Base-by-base conservation (phyloP, 2,329 filamentous ascomycete genomes). In the Colletotrichum shisoi region DNA sequence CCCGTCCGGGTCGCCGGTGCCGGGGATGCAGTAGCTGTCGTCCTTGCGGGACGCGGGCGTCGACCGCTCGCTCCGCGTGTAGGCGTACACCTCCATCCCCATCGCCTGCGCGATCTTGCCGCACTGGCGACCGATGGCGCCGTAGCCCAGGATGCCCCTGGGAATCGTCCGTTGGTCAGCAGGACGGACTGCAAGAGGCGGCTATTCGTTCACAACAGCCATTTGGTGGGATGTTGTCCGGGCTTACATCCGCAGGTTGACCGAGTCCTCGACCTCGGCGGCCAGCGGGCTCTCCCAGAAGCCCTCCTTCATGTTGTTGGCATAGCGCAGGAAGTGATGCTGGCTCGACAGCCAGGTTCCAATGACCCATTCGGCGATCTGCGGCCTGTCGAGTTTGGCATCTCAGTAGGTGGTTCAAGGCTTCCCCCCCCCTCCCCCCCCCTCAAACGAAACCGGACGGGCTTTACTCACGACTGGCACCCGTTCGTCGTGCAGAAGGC, bases 61-160 rank as follows among this genome's bases (percentile, higher is more conserved):
- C 2, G 79, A 71, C 42, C 86, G 85, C 0, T 87, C 84, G 1
- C 81, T 84, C 1, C 85, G 85, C 0, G 89, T 92, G 76, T 89
- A 91, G 1, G 88, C 90, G 71, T 90, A 81, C 1, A 93, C 84
- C 52, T 86, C 80, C 85, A 90, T 89, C 13, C 89, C 90, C 72
- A 90, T 75, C 3, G 87, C 86, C 21, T 82, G 79, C 3, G 82
- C 83, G 7, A 90, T 81, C 8, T 78, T 75, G 8, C 78, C 81
- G 12, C 69, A 69, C 7, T 83, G 79, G 4, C 81, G 75, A 4
- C 80, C 81, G 52, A 83, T 83, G 52, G 78, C 75, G 42, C 81
- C 81, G 65, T 83, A 83, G 12, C 81, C 80, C 11, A 83, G 73
- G 56, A 82, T 74, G 4, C 78, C 78, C 62, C 76, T 76, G 19